A percentile compares a stretch with the other conserved stretches of the same genome.
Evolutionary conservation across 768 basidiomycete species (phyloP).

Genomic region (Butyriboletus loyo): DNA sequence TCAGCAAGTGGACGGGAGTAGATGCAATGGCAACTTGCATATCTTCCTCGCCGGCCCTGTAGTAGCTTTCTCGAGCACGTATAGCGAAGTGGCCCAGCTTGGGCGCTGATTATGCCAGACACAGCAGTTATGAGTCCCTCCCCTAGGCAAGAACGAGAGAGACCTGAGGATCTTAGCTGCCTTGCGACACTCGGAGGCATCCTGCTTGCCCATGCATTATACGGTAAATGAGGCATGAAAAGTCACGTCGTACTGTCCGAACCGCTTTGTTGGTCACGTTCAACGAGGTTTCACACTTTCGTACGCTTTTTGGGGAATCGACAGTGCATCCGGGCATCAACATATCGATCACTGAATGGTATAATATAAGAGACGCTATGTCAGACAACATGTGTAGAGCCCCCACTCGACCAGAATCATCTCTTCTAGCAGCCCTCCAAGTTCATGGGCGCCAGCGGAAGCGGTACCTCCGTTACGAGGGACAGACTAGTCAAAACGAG

Average conservation of each 20-base stretch:
- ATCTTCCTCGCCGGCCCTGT: background rate
- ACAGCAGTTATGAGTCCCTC: too few species aligned
- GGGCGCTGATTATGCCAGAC: too few species aligned
- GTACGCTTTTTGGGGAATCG: too few species aligned
- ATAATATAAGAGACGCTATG: background rate
- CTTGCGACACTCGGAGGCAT: background rate
- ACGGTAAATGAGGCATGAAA: too few species aligned
- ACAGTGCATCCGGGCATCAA: background rate
- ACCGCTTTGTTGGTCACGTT: background rate
- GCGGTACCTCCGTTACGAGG: slow-evolving; percentile 61
- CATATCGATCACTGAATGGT: background rate
- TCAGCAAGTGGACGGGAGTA: background rate
- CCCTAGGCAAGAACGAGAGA: background rate
- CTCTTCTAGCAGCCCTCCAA: slow-evolving; percentile 36
- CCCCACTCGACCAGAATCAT: slow-evolving; percentile 26
- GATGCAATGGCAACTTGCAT: background rate
- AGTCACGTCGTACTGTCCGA: too few species aligned
- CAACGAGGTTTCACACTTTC: background rate
- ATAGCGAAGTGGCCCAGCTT: too few species aligned
- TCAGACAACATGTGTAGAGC: slow-evolving; percentile 32
- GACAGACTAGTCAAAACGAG: slow-evolving; percentile 45
- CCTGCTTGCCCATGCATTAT: background rate
- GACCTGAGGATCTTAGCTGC: background rate
- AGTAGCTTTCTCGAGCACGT: background rate
- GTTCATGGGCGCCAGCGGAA: slow-evolving; percentile 72